phyloP scores from a whole-genome alignment of 129 eudicot genomes.

The Flaveria bidentis region DNA sequence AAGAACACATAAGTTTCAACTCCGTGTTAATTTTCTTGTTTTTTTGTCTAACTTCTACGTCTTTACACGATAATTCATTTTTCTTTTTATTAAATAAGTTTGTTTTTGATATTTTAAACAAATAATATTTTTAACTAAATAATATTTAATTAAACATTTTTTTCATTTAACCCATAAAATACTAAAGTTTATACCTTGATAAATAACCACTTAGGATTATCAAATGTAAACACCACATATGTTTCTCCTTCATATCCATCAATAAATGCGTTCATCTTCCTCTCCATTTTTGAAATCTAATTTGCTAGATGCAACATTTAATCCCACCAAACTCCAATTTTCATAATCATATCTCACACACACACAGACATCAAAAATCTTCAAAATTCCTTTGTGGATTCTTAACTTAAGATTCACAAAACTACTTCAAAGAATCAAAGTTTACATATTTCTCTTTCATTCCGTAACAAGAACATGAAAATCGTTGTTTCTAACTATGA shows the following conservation, averaged over 20 bases:
- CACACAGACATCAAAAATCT: slow-evolving; percentile 16
- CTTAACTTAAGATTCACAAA: neutral
- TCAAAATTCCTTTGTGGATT: slow-evolving; percentile 19
- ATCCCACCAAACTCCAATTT: slow-evolving; percentile 28
- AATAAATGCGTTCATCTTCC: slow-evolving; percentile 27
- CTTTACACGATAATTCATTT: too few species aligned
- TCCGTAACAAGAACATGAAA: slow-evolving; percentile 7
- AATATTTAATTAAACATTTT: too few species aligned
- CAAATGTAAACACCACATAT: neutral
- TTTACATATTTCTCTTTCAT: slow-evolving; percentile 5
- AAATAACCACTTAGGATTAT: too few species aligned
- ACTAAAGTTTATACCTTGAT: too few species aligned
- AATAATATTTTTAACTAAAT: too few species aligned
- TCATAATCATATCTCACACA: neutral
- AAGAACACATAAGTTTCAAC: too few species aligned
- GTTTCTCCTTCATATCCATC: slow-evolving; percentile 21
- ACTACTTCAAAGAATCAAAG: slow-evolving; percentile 19
- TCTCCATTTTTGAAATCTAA: slow-evolving; percentile 25
- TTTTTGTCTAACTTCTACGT: too few species aligned
- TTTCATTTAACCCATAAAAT: too few species aligned
- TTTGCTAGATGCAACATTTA: slow-evolving; percentile 26
- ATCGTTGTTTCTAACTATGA: slow-evolving; percentile 29
- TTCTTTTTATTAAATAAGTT: too few species aligned
- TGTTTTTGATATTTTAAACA: too few species aligned
- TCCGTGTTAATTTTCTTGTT: too few species aligned